Percentiles rank a stretch among this genome's conserved stretches.
Conservation (phyloP, 164 flowering plant species). For the Dillenia turbinata region DNA sequence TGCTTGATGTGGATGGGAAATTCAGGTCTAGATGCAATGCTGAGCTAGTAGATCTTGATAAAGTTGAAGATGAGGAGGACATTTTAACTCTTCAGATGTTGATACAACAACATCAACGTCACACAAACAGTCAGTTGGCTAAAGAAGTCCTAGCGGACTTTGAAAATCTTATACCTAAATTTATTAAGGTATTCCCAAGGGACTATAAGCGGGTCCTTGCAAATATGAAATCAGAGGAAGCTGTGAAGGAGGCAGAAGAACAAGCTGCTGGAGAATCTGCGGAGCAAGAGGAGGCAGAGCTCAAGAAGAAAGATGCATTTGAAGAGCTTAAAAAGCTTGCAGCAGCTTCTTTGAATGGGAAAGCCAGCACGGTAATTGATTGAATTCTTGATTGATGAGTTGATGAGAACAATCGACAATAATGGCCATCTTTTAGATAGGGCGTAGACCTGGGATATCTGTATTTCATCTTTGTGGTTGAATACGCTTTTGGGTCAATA, state of each 20-base stretch:
- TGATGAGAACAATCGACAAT: no score
- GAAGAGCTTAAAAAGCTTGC: constrained; percentile 95
- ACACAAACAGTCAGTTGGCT: constrained; percentile 82
- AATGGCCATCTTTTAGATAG: no score
- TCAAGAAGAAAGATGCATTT: constrained; percentile 77
- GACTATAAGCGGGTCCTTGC: constrained; percentile 88
- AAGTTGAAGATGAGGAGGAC: constrained; percentile 92
- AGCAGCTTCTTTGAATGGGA: constrained; percentile 40
- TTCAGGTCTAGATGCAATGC: constrained; percentile 73
- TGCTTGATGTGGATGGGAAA: constrained; percentile 73
- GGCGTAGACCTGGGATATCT: no score
- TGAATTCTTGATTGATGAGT: not conserved
- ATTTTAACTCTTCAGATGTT: constrained; percentile 75
- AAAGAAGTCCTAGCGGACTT: constrained; percentile 77
- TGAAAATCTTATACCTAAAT: constrained; percentile 73
- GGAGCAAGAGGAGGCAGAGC: constrained; percentile 57
- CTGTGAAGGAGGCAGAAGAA: constrained; percentile 36
- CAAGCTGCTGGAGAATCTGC: constrained; percentile 29
- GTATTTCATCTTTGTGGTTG: no score
- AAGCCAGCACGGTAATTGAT: constrained; percentile 35
- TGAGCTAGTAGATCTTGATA: constrained; percentile 97
- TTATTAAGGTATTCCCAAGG: constrained; percentile 90
- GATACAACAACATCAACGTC: constrained; percentile 97
- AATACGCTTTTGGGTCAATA: no score
- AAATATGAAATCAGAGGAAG: constrained; percentile 44